Evolutionary conservation across 192 early-diverging fungal genomes (phyloP).

Genomic region (Geranomyces variabilis): DNA sequence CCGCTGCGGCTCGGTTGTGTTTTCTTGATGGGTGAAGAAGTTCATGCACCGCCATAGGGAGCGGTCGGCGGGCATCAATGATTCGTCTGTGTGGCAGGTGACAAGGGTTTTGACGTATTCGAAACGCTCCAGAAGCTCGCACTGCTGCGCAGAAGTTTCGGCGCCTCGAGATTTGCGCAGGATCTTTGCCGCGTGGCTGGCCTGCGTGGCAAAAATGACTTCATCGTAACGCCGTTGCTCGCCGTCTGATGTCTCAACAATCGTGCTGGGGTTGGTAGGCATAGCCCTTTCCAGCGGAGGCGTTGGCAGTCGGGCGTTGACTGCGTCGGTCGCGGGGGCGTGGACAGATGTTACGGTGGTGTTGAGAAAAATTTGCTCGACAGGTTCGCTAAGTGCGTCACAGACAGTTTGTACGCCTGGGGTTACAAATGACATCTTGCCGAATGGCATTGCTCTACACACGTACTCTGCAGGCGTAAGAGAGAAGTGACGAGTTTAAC

Average conservation of each 20-base stretch:
- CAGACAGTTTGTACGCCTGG: constrained; percentile 45
- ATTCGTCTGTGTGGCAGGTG: constrained; percentile 54
- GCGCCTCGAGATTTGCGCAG: constrained; percentile 17
- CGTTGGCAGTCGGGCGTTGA: background rate
- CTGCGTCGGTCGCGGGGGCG: background rate
- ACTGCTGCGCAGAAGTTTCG: background rate
- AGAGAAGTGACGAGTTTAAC: too few relatives aligned
- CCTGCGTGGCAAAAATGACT: constrained; percentile 59
- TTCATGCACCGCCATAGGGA: constrained; percentile 52
- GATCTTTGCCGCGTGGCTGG: constrained; percentile 48
- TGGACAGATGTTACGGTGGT: constrained; percentile 38
- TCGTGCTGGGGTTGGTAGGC: background rate
- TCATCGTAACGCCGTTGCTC: constrained; percentile 38
- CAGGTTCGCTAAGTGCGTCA: constrained; percentile 40
- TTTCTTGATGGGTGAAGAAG: constrained; percentile 30
- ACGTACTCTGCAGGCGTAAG: constrained; percentile 47
- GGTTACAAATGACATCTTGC: constrained; percentile 52
- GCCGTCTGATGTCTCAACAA: constrained; percentile 27
- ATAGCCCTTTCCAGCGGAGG: constrained; percentile 8
- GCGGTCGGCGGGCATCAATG: constrained; percentile 46
- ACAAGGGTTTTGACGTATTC: constrained; percentile 47
- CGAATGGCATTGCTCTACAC: constrained; percentile 45
- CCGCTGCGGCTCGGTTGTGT: constrained; percentile 1
- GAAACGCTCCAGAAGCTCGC: constrained; percentile 41
- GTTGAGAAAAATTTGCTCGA: constrained; percentile 31